phyloP scores from a whole-genome alignment of 2,329 filamentous ascomycete genomes.

The Pestalotiopsis sp. region DNA sequence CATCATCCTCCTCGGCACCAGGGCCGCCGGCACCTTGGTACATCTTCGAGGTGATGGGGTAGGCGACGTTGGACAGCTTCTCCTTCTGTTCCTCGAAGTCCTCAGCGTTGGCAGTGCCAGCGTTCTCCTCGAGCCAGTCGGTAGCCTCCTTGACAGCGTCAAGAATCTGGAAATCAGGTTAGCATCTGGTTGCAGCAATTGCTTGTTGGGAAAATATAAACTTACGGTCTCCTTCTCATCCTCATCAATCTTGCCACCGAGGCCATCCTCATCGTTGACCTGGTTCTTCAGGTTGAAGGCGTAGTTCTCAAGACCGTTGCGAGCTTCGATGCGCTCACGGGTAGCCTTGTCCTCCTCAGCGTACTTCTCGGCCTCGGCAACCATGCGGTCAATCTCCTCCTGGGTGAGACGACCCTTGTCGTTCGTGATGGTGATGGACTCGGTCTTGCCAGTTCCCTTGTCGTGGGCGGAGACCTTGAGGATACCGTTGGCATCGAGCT shows the following conservation, averaged over 20 bases:
- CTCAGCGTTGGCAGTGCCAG: constrained; percentile 78
- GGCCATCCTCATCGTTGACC: constrained; percentile 92
- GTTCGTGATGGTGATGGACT: constrained; percentile 99
- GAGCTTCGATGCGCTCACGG: constrained; percentile 92
- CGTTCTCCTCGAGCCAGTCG: constrained; percentile 97
- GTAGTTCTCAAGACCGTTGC: constrained; percentile 98
- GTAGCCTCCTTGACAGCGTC: constrained; percentile 96
- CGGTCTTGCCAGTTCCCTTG: constrained; percentile 96
- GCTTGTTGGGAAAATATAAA: constrained; percentile 20
- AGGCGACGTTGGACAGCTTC: constrained; percentile 94
- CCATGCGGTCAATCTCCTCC: constrained; percentile 99
- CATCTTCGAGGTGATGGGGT: constrained; percentile 98
- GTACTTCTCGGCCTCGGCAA: constrained; percentile 94
- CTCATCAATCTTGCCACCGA: constrained; percentile 97
- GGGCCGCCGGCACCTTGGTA: constrained; percentile 70
- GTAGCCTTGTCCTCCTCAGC: constrained; percentile 99
- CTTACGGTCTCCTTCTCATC: constrained; percentile 95
- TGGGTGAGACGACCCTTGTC: constrained; percentile 96
- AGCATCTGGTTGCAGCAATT: constrained; percentile 25
- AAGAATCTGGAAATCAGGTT: constrained; percentile 59
- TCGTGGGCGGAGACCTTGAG: constrained; percentile 94
- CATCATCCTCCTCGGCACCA: constrained; percentile 70
- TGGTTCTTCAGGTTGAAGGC: constrained; percentile 99
- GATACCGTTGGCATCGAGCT: constrained; percentile 98
- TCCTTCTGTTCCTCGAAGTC: constrained; percentile 99